Conservation (phyloP, 176 grass and related monocot species). For the Aegilops bicornis region DNA sequence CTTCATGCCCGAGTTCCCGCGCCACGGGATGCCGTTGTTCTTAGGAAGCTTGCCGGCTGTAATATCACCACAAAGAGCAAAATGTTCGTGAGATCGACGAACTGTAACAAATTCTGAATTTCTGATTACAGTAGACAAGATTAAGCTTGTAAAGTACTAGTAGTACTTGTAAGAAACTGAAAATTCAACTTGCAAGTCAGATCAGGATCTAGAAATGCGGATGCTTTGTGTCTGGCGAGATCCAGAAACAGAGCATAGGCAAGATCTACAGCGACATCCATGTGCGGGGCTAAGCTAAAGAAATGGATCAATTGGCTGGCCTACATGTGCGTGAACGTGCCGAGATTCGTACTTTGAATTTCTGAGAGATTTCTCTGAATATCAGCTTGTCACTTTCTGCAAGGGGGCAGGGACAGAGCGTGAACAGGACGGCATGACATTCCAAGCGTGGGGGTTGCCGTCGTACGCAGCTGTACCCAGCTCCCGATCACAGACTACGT, state of each 20-base stretch:
- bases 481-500: neutral
- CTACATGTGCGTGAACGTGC: conserved; percentile 36
- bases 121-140: neutral
- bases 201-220: neutral
- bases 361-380: neutral
- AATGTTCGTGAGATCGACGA: neutral
- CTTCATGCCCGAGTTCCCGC: conserved; percentile 62
- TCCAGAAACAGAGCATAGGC: neutral
- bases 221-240: neutral
- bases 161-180: neutral
- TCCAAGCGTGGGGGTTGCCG: conserved; percentile 37
- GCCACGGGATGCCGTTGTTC: conserved; percentile 86
- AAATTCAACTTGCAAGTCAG: neutral
- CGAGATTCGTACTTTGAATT: conserved; percentile 26
- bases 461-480: conserved; percentile 1
- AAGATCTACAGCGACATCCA: conserved; percentile 7
- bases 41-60: conserved; percentile 85
- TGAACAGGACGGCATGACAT: conserved; percentile 31
- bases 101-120: too few relatives aligned
- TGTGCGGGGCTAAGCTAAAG: neutral
- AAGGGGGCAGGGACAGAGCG: neutral
- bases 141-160: neutral
- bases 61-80: neutral
- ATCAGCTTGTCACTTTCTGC: conserved; percentile 28
- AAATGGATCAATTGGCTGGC: conserved; percentile 26